Evolutionary conservation across 2,329 filamentous ascomycete species (phyloP), one percentile per base, ranked within the genome.

Genomic region (Hymenoscyphus repandus): DNA sequence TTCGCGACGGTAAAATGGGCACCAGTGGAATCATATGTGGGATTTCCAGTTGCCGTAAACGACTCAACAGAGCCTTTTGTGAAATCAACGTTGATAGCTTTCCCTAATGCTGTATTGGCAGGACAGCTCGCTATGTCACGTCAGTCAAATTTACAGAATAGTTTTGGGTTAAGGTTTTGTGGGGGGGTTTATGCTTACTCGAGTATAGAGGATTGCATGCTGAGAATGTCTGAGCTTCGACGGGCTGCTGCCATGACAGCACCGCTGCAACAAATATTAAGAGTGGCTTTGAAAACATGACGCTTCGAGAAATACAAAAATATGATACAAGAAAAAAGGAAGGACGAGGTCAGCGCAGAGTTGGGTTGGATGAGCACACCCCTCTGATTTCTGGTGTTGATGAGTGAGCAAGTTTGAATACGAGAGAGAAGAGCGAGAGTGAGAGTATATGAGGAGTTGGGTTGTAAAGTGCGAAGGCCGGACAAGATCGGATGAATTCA

Each of bases 81-180:
- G 70, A 97, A 95, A 72, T 96, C 89, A 69, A 93, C 84, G 55
- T 81, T 78, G 62, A 91, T 84, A n/a, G 87, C 79, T 74, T 82
- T 88, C 51, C 89, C 90, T 3, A 97, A 79, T 0, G 90, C 92
- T 6, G 88, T 82, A 66, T 96, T 75, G 47, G 88, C 68, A 5
- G 87, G 80, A 64, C 92, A 97, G 53, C 72, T 76, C 72, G 73
- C 74, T 62, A 57, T 50, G 20, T 47, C 51, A 58, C 48, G 58
- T 64, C 49, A 62, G 58, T 45, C 44, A 33, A 12, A 33, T 17
- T 44, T 50, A 30, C 36, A 17, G 6, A 27, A 27, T 27, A 27
- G 22, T 7, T 27, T 27, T 27, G 22, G 22, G 22, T 27, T 4
- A 7, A 27, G 22, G 22, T n/a, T n/a, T n/a, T 40, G 7, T 30